phyloP scores from a whole-genome alignment of 345 rosid genomes.

The Moringa oleifera region DNA sequence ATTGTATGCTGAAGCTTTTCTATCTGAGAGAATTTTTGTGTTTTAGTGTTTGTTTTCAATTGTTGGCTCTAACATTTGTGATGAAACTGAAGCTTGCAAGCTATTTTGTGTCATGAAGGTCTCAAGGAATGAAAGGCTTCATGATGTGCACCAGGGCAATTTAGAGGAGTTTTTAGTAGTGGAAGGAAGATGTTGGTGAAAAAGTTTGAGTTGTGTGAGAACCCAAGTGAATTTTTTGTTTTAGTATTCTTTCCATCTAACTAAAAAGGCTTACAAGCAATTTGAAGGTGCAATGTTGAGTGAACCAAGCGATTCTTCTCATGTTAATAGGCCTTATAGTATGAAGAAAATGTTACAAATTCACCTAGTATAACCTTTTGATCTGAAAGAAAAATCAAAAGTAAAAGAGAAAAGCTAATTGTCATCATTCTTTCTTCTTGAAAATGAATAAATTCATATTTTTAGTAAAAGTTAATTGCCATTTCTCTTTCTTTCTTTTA shows the following conservation, averaged over 20 bases:
- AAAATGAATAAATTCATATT: no score
- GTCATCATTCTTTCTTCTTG: no score
- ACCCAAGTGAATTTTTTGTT: constrained; percentile 50
- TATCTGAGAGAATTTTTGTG: no score
- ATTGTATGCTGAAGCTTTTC: constrained; percentile 37
- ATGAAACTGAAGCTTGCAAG: not conserved
- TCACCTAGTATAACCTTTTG: constrained; percentile 5
- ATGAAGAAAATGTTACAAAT: constrained; percentile 40
- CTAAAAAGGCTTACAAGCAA: constrained; percentile 49
- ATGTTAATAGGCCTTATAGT: constrained; percentile 36
- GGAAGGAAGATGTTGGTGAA: constrained; percentile 63
- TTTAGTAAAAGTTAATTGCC: no score
- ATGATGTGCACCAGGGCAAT: constrained; percentile 70
- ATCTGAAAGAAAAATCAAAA: not conserved
- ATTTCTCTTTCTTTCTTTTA: no score
- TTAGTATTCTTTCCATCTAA: constrained; percentile 71
- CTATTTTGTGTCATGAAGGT: constrained; percentile 28
- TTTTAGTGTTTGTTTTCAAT: no score
- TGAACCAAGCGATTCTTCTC: constrained; percentile 25
- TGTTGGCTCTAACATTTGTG: no score
- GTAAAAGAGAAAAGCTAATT: no score
- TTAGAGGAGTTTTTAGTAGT: constrained; percentile 64
- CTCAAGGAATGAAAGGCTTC: constrained; percentile 56
- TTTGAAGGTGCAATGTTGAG: constrained; percentile 61
- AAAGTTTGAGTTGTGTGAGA: constrained; percentile 51